phyloP scores from a whole-genome alignment of 805 yeast genomes.

The Candida oleophila region DNA sequence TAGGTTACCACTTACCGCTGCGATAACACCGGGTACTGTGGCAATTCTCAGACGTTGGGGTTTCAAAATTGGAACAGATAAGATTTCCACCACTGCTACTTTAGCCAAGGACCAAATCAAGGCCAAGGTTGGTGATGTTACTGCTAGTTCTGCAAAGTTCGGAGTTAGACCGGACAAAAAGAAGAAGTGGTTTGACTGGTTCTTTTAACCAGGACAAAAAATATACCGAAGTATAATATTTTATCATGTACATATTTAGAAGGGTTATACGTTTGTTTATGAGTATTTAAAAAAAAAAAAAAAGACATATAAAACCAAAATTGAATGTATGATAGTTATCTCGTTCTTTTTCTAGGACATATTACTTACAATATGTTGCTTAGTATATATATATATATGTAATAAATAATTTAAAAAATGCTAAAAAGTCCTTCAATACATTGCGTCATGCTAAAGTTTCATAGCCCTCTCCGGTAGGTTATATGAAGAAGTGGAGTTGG shows the following conservation, averaged over 20 bases:
- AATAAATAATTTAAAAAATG: background rate
- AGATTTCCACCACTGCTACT: constrained; percentile 40
- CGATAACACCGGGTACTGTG: constrained; percentile 82
- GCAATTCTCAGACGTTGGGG: constrained; percentile 69
- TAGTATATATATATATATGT: too few relatives aligned
- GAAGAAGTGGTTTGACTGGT: constrained; percentile 58
- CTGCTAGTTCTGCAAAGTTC: constrained; percentile 47
- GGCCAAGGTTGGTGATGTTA: constrained; percentile 31
- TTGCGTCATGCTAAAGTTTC: background rate
- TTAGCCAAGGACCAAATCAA: constrained; percentile 29
- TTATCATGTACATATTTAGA: background rate
- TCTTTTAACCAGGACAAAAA: constrained; percentile 37
- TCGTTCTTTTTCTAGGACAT: too few relatives aligned
- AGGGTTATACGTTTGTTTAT: too few relatives aligned
- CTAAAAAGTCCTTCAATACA: background rate
- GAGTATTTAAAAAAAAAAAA: too few relatives aligned
- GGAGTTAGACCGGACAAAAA: constrained; percentile 51
- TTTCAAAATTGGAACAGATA: constrained; percentile 64
- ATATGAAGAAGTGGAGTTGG: background rate
- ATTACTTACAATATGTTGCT: too few relatives aligned
- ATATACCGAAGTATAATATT: background rate
- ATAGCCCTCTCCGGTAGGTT: background rate
- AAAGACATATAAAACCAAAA: too few relatives aligned
- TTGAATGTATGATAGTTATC: too few relatives aligned
- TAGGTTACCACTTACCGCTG: constrained; percentile 87